Conservation (phyloP, 192 early-diverging fungal species). For the Coemansia javaensis region DNA sequence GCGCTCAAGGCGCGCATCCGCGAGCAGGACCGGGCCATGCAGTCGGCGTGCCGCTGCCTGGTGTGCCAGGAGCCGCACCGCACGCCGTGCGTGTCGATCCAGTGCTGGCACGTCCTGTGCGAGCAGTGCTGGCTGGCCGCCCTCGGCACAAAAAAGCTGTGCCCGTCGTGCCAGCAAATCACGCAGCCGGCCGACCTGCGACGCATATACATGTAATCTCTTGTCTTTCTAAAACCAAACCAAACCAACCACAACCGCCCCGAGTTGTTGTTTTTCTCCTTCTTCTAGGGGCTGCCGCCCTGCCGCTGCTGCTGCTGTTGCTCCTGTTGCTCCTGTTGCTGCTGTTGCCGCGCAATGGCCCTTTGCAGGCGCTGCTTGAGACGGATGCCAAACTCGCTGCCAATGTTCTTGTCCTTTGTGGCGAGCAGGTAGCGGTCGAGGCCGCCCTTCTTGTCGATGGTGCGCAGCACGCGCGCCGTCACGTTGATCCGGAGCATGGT, state of each 20-base stretch:
- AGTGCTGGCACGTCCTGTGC: conserved; percentile 93
- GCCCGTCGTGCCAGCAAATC: conserved; percentile 87
- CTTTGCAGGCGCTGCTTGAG: conserved; percentile 50
- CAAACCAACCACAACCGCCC: not conserved
- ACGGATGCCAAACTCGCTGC: conserved; percentile 53
- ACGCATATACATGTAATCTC: conserved; percentile 67
- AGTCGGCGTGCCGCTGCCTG: conserved; percentile 60
- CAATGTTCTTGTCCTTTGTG: conserved; percentile 64
- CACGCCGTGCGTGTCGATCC: conserved; percentile 67
- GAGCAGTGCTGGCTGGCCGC: conserved; percentile 84
- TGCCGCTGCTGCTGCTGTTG: too few relatives aligned
- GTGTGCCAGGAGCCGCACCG: conserved; percentile 75
- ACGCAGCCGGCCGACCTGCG: conserved; percentile 76
- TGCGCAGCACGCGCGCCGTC: conserved; percentile 65
- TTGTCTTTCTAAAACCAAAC: not conserved
- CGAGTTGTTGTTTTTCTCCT: too few relatives aligned
- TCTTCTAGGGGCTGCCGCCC: too few relatives aligned
- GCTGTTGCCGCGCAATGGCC: conserved; percentile 5
- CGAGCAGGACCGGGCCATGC: conserved; percentile 54
- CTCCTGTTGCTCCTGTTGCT: too few relatives aligned
- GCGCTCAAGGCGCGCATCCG: conserved; percentile 67
- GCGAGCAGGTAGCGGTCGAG: conserved; percentile 69
- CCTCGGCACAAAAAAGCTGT: conserved; percentile 79
- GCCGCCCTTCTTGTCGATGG: conserved; percentile 81
- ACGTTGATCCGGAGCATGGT: conserved; percentile 56